These are phyloP conservation scores for Botryotinia calthae DNA, from an alignment of 2,329 filamentous ascomycete species.

Conservation along the genomic window DNA sequence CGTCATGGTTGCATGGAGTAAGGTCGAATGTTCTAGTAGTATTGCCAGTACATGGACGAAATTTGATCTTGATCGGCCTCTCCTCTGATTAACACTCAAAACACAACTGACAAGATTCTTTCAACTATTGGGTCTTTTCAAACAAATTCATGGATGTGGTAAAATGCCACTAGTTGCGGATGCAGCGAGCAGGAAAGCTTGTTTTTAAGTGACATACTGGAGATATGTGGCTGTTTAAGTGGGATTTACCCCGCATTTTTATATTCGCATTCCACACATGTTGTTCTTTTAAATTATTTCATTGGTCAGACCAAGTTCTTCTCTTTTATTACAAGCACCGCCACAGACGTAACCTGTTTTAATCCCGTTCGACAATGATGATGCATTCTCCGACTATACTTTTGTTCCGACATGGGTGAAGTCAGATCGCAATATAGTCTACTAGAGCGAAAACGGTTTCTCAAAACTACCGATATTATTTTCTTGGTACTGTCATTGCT, in stretches of 20 bases:
- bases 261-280: neutral
- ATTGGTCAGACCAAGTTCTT: neutral
- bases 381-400: neutral
- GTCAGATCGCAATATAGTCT: neutral
- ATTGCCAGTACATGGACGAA: neutral
- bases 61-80: neutral
- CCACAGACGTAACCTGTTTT: constrained; percentile 14
- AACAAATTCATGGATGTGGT: neutral
- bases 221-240: constrained; percentile 7
- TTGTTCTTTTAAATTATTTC: neutral
- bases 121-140: neutral
- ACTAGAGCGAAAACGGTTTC: neutral
- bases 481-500: constrained; percentile 2
- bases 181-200: constrained; percentile 8
- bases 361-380: neutral
- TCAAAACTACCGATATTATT: neutral
- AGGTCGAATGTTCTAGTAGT: neutral
- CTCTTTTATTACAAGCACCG: neutral
- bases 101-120: neutral
- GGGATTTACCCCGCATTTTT: neutral
- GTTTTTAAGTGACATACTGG: constrained; percentile 7
- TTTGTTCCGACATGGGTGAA: neutral
- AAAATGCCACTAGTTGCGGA: neutral
- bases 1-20: neutral
- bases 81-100: neutral